Base-by-base conservation (phyloP, 306 rosid species). In the Gastrolobium bilobum region DNA sequence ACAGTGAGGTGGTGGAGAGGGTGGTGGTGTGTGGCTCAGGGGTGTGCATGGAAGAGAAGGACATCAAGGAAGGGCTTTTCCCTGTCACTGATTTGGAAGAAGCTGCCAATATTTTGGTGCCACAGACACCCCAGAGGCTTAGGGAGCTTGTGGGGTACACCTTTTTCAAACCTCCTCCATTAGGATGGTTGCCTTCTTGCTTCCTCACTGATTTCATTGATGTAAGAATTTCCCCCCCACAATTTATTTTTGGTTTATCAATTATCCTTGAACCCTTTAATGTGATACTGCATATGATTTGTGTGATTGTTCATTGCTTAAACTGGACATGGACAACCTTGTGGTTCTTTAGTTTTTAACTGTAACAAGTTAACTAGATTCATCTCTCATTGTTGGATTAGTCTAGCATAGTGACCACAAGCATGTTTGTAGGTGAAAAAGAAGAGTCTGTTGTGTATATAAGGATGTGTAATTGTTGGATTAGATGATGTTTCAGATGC, bases 31-130 rank as follows among this genome's bases (percentile, higher is more conserved):
- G 98, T 73, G 63, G 93, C 14, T 82, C 97, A 0, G 97, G 97
- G 35, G 90, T 94, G 65, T 83, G 91, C 69, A 68, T 94, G 92
- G 97, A 94, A 68, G 97, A 92, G 82, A 90, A 71, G 76, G 98
- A 94, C 82, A 10, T 94, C 13, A 76, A 64, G 61, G 90, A 88
- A 60, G 94, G 94, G 1, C 60, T 90, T 48, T 90, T 92, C 44
- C 82, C 79, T 30, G 88, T 92, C 0, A 71, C 80, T 48, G 92
- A 84, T 84, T 84, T 94, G 85, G 91, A 94, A 6, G 93, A 89
- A 79, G 98, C 94, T 10, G 84, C 48, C 1, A 4, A 38, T 35
- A 87, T 94, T 83, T 72, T 94, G 91, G 92, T 92, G 71, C 98
- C 98, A 0, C 88, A 81, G 69, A 92, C 88, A 33, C 88, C 97